A percentile compares a stretch with the other conserved stretches of the same genome.
phyloP scores from a whole-genome alignment of 768 basidiomycete species.

The Sarcodon aspratus region DNA sequence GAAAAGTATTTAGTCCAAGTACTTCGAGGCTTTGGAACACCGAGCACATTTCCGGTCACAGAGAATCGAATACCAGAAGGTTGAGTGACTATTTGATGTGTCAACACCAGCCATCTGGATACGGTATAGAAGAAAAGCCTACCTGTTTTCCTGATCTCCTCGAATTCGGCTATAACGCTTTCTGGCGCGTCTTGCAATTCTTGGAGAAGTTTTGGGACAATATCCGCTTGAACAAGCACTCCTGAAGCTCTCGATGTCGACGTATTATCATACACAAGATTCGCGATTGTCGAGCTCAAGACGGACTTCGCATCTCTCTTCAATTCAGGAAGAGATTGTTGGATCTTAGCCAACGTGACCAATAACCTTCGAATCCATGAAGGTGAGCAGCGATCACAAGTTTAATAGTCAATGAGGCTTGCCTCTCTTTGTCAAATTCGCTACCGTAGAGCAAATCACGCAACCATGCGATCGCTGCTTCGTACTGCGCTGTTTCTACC shows the following conservation, averaged over 20 bases:
- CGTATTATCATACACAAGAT: conserved; percentile 52
- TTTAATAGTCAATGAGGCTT: conserved; percentile 6
- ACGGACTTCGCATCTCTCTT: conserved; percentile 86
- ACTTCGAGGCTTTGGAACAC: conserved; percentile 57
- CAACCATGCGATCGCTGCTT: conserved; percentile 76
- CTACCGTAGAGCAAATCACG: conserved; percentile 68
- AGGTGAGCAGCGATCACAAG: background rate
- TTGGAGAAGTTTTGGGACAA: conserved; percentile 63
- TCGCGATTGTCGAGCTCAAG: conserved; percentile 56
- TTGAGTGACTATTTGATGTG: conserved; percentile 28
- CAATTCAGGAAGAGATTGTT: conserved; percentile 81
- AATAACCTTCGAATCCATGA: conserved; percentile 42
- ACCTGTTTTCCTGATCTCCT: conserved; percentile 63
- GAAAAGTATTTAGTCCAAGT: conserved; percentile 66
- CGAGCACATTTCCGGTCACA: conserved; percentile 78
- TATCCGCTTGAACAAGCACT: conserved; percentile 67
- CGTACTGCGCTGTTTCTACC: conserved; percentile 75
- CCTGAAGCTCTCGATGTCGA: conserved; percentile 61
- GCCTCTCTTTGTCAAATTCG: conserved; percentile 75
- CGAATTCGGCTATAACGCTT: conserved; percentile 60
- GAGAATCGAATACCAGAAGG: conserved; percentile 81
- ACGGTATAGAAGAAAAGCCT: conserved; percentile 18
- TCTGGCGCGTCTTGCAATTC: conserved; percentile 65
- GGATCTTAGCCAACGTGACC: conserved; percentile 77
- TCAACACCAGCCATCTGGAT: background rate